Evolutionary conservation across 1,139 yeast genomes (phyloP).

Genomic region (Candida sp.): DNA sequence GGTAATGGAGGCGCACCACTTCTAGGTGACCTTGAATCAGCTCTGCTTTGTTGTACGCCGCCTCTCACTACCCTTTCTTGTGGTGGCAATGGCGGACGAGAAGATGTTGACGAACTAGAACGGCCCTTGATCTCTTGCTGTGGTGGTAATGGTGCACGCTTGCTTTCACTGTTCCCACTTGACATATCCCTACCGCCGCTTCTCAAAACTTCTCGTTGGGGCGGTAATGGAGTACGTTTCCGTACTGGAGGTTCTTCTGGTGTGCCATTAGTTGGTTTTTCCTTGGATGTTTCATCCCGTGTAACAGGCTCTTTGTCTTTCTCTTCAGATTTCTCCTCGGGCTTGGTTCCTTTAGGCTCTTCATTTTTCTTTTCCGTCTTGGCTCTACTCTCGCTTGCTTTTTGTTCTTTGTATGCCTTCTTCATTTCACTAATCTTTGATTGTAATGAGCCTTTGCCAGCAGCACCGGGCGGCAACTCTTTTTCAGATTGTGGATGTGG

Average conservation of each 20-base stretch:
- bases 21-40: slow-evolving; percentile 1
- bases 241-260: not conserved
- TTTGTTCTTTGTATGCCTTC: not conserved
- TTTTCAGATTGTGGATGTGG: not conserved
- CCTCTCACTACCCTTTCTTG: slow-evolving; percentile 1
- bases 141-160: slow-evolving; percentile 11
- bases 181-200: not conserved
- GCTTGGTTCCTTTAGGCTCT: not conserved
- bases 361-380: not conserved
- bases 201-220: not conserved
- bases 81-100: slow-evolving; percentile 8
- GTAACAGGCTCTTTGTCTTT: not conserved
- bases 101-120: not conserved
- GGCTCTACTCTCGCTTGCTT: not conserved
- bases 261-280: not conserved
- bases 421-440: not conserved
- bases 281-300: not conserved
- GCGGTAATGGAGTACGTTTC: slow-evolving; percentile 3
- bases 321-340: not conserved
- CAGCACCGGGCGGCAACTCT: not conserved
- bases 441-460: not conserved
- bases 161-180: slow-evolving; percentile 5
- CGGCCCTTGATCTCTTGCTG: slow-evolving; percentile 1
- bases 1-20: slow-evolving; percentile 3
- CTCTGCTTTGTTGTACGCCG: not conserved